Evolutionary conservation across 1,284 basidiomycete species (phyloP).

Genomic region (Leccinum subrobustum): DNA sequence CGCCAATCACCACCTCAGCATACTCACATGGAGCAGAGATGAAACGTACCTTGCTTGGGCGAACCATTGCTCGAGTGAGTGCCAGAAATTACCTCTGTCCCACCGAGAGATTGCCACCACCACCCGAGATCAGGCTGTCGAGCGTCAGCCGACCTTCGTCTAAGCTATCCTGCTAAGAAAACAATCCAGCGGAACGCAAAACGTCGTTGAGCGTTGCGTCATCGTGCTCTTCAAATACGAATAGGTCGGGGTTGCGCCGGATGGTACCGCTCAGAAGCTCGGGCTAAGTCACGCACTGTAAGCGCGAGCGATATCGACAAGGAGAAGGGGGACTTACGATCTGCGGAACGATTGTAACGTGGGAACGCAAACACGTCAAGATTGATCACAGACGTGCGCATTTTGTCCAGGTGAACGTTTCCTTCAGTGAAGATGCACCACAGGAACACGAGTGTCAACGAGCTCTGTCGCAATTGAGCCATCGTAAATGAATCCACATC

Average conservation of each 20-base stretch:
- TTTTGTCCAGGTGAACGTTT: conserved; percentile 51
- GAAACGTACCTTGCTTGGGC: conserved; percentile 32
- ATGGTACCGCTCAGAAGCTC: conserved; percentile 45
- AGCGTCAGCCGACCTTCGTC: conserved; percentile 39
- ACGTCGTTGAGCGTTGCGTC: conserved; percentile 61
- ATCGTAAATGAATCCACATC: not conserved
- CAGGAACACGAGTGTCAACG: conserved; percentile 51
- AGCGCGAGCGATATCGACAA: not conserved
- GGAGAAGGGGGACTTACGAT: not conserved
- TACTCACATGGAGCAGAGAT: not conserved
- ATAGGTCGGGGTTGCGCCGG: conserved; percentile 57
- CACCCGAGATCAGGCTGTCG: conserved; percentile 48
- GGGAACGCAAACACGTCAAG: conserved; percentile 5
- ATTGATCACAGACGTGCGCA: conserved; percentile 34
- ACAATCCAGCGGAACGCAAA: conserved; percentile 54
- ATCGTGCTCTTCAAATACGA: conserved; percentile 65
- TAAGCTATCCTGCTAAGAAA: conserved; percentile 46
- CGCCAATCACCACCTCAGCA: not conserved
- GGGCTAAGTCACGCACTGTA: not conserved
- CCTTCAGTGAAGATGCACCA: conserved; percentile 59
- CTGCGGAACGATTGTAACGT: conserved; percentile 2
- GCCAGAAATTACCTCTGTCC: conserved; percentile 67
- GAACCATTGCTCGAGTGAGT: conserved; percentile 40
- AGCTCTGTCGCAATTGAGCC: conserved; percentile 36
- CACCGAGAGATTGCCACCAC: conserved; percentile 65